Percentiles rank a stretch among this genome's conserved stretches.
phyloP scores from a whole-genome alignment of 1,284 basidiomycete species.

The Cryptococcus wingfieldii region DNA sequence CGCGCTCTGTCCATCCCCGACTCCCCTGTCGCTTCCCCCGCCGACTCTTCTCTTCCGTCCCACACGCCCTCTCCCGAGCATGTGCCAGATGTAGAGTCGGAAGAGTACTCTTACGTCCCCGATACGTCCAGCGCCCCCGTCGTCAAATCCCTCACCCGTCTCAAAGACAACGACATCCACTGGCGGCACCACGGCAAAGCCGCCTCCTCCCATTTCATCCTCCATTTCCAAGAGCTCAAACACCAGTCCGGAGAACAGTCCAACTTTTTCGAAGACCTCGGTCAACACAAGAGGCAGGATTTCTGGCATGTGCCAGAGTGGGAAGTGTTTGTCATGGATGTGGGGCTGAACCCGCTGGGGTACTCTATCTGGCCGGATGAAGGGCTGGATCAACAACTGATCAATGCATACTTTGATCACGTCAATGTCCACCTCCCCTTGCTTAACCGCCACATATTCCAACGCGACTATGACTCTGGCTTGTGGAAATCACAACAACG shows the following conservation, averaged over 20 bases:
- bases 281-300: slow-evolving; percentile 29
- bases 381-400: slow-evolving; percentile 60
- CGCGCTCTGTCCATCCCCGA: too few relatives aligned
- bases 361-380: slow-evolving; percentile 43
- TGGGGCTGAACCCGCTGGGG: slow-evolving; percentile 34
- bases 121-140: slow-evolving; percentile 12
- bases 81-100: slow-evolving; percentile 19
- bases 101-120: slow-evolving; percentile 15
- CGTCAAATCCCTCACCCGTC: slow-evolving; percentile 28
- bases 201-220: slow-evolving; percentile 62
- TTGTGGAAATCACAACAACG: slow-evolving; percentile 58
- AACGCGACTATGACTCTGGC: slow-evolving; percentile 57
- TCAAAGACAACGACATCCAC: slow-evolving; percentile 41
- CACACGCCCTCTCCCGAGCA: slow-evolving; percentile 14
- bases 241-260: not conserved
- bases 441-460: slow-evolving; percentile 71
- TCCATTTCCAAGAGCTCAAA: slow-evolving; percentile 63
- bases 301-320: slow-evolving; percentile 48
- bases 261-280: slow-evolving; percentile 32
- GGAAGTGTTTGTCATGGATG: slow-evolving; percentile 44
- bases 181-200: slow-evolving; percentile 67
- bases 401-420: slow-evolving; percentile 65
- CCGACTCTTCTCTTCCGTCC: too few relatives aligned
- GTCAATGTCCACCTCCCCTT: slow-evolving; percentile 64
- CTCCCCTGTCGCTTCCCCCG: too few relatives aligned